Conservation (phyloP, 2,329 filamentous ascomycete genomes). For the Xylariaceae sp. region DNA sequence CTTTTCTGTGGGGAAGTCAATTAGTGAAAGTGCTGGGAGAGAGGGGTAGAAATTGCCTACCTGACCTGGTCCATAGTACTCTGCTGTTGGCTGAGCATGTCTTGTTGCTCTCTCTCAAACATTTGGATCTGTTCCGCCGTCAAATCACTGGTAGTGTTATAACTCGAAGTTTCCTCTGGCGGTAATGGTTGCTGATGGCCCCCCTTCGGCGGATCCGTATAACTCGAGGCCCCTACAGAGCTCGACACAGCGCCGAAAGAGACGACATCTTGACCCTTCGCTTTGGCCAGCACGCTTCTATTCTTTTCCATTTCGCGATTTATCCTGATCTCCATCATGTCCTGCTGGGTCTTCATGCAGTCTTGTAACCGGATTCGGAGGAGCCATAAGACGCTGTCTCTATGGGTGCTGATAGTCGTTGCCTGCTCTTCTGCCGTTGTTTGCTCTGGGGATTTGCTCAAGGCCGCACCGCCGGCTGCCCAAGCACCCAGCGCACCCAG, state of each 20-base stretch:
- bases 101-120: slow-evolving; percentile 89
- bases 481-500: slow-evolving; percentile 62
- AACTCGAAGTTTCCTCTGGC: slow-evolving; percentile 22
- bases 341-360: slow-evolving; percentile 73
- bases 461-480: slow-evolving; percentile 60
- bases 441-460: slow-evolving; percentile 60
- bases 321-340: slow-evolving; percentile 89
- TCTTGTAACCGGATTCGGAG: slow-evolving; percentile 71
- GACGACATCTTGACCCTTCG: slow-evolving; percentile 36
- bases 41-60: slow-evolving; percentile 58
- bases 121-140: slow-evolving; percentile 84
- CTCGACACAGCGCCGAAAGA: slow-evolving; percentile 12
- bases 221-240: slow-evolving; percentile 19
- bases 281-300: slow-evolving; percentile 77
- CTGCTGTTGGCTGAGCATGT: slow-evolving; percentile 90
- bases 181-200: slow-evolving; percentile 22
- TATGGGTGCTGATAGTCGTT: slow-evolving; percentile 63
- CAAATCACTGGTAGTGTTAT: slow-evolving; percentile 47
- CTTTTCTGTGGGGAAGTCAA: slow-evolving; percentile 53
- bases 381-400: slow-evolving; percentile 82
- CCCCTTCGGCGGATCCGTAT: slow-evolving; percentile 14
- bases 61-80: slow-evolving; percentile 91
- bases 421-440: slow-evolving; percentile 66
- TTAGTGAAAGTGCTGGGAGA: background rate
- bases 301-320: slow-evolving; percentile 84